Evolutionary conservation across 495 filamentous ascomycete genomes (phyloP).

Genomic region (Articulospora tetracladia): DNA sequence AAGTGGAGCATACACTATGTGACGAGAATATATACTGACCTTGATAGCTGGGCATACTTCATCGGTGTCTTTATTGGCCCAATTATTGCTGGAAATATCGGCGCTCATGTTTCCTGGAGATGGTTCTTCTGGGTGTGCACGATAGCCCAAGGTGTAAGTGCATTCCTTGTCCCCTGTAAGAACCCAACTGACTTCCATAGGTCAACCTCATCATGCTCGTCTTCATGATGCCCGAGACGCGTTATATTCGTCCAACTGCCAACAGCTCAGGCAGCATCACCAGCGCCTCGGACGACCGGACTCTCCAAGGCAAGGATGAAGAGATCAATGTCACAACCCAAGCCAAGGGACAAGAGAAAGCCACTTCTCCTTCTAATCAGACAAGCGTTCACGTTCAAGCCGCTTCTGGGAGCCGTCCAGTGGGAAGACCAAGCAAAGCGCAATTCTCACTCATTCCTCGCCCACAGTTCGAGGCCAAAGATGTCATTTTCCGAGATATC

Average conservation of each 20-base stretch:
- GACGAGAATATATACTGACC: conserved; percentile 54
- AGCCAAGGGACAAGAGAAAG: not conserved
- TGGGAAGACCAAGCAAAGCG: conserved; percentile 45
- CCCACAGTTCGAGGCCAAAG: conserved; percentile 26
- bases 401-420: conserved; percentile 26
- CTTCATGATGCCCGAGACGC: conserved; percentile 58
- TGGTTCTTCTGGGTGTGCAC: conserved; percentile 52
- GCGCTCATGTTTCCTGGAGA: conserved; percentile 59
- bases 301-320: not conserved
- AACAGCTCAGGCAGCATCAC: not conserved
- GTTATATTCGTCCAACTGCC: conserved; percentile 41
- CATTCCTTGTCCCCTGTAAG: conserved; percentile 32
- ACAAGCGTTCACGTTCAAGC: not conserved
- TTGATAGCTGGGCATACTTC: conserved; percentile 16
- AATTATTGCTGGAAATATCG: conserved; percentile 57
- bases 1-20: conserved; percentile 30
- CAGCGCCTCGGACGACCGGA: not conserved
- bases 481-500: conserved; percentile 30
- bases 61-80: conserved; percentile 40
- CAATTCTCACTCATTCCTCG: conserved; percentile 46
- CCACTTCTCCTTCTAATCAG: not conserved
- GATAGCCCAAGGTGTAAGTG: conserved; percentile 34
- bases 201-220: conserved; percentile 24
- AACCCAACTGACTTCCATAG: not conserved
- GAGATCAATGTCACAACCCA: not conserved